phyloP scores from a whole-genome alignment of 2,329 filamentous ascomycete species.

The Alternaria rosae region DNA sequence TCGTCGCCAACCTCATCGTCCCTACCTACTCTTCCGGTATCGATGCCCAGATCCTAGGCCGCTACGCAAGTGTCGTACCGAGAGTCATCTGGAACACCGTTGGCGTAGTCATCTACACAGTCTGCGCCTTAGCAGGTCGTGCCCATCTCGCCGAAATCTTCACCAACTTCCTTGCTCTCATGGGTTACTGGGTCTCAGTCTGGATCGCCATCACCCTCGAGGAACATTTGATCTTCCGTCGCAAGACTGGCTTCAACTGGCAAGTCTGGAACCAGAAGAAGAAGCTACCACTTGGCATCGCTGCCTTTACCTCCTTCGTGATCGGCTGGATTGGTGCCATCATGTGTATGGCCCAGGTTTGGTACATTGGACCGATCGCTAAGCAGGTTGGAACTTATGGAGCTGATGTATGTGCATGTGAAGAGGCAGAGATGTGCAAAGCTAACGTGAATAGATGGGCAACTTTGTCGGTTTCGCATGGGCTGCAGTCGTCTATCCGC shows the following conservation, averaged over 20 bases:
- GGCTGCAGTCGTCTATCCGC: conserved; percentile 65
- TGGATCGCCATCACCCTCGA: conserved; percentile 69
- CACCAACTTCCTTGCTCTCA: conserved; percentile 72
- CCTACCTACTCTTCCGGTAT: conserved; percentile 69
- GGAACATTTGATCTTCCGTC: conserved; percentile 69
- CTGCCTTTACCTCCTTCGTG: conserved; percentile 67
- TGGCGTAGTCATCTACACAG: conserved; percentile 67
- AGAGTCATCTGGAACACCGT: conserved; percentile 71
- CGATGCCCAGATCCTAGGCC: conserved; percentile 72
- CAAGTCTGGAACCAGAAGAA: conserved; percentile 65
- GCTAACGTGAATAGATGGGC: conserved; percentile 55
- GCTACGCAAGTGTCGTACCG: conserved; percentile 65
- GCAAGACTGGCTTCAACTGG: conserved; percentile 64
- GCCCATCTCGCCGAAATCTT: conserved; percentile 69
- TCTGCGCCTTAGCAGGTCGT: conserved; percentile 70
- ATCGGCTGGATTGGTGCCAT: conserved; percentile 71
- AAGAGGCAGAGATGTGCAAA: not conserved
- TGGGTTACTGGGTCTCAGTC: conserved; percentile 74
- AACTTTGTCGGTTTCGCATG: conserved; percentile 68
- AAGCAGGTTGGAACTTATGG: conserved; percentile 64
- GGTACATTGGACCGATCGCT: conserved; percentile 71
- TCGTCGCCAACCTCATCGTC: conserved; percentile 71
- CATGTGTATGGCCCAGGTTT: conserved; percentile 73
- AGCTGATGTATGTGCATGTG: conserved; percentile 58
- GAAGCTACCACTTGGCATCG: conserved; percentile 68